Evolutionary conservation across 2,329 filamentous ascomycete species (phyloP), one percentile per base, ranked within the genome.

Genomic region (Fusarium fujikuroi): DNA sequence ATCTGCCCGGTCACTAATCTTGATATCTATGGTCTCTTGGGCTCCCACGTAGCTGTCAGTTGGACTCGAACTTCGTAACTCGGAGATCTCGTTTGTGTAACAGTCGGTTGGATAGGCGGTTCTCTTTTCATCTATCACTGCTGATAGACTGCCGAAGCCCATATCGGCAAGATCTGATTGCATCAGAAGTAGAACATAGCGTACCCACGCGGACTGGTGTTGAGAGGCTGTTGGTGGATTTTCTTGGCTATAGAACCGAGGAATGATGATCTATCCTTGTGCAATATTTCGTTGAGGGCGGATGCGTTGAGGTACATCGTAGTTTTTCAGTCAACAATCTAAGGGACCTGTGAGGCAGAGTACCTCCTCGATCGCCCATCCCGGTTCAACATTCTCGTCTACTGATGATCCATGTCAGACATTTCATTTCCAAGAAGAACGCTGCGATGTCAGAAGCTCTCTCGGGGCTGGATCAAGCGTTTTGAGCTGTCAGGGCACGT

Each of bases 261-360:
- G 60, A 60, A 36, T 12, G 43, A 50, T n/a, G 53, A 53, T 58
- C 49, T 63, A 21, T 60, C 28, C 50, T 46, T 39, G 43, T 28
- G 25, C 25, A 25, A 25, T 37, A n/a, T 61, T 61, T 59, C 56
- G 70, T 73, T 73, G 59, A 72, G 70, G 49, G 30, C n/a, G 28
- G 60, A 63, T 59, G 52, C 44, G 66, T 74, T 74, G 66, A 74
- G 66, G 23, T 36, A 21, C 25, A 25, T 32, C 44, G 25, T 49
- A 43, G 14, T 34, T 52, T 52, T 43, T 44, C n/a, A 46, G 39
- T 47, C 63, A 56, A 34, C 23, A 42, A n/a, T 18, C 47, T 32
- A 50, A 47, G 37, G 50, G 52, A 58, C 30, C 42, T 40, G 49
- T 57, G 46, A 64, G 65, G 49, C 59, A 65, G 16, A 53, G 18